phyloP scores from a whole-genome alignment of 2,329 filamentous ascomycete species.

The Claviceps sp. region DNA sequence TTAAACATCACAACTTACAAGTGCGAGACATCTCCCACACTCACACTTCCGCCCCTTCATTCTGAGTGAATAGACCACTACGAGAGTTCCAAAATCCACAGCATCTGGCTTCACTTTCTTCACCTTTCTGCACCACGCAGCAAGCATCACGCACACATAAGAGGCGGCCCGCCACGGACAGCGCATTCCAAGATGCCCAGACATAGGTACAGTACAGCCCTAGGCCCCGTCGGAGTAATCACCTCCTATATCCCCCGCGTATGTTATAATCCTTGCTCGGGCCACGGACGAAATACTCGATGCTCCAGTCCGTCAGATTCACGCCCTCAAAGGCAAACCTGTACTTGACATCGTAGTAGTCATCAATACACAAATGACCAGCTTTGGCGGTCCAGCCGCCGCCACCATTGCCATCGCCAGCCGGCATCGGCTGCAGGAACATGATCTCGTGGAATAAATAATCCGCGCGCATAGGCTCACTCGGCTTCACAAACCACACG shows the following conservation, averaged over 20 bases:
- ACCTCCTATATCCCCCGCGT: conserved; percentile 35
- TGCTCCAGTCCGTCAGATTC: conserved; percentile 41
- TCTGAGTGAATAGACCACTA: too few species aligned
- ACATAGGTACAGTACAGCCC: too few species aligned
- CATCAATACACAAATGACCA: conserved; percentile 56
- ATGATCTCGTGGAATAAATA: conserved; percentile 66
- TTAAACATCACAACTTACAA: too few species aligned
- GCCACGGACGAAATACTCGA: conserved; percentile 54
- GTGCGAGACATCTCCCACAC: too few species aligned
- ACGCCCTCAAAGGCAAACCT: conserved; percentile 49
- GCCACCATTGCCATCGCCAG: conserved; percentile 15
- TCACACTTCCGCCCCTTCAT: too few species aligned
- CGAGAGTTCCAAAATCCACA: too few species aligned
- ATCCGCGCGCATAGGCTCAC: conserved; percentile 49
- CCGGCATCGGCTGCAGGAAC: conserved; percentile 31
- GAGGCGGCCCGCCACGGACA: too few species aligned
- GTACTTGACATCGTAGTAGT: conserved; percentile 59
- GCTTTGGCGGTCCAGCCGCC: conserved; percentile 49
- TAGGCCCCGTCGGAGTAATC: background rate
- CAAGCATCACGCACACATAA: too few species aligned
- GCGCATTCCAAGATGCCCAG: too few species aligned
- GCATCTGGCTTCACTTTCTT: too few species aligned
- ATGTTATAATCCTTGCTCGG: conserved; percentile 63
- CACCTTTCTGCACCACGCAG: too few species aligned
- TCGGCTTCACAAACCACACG: conserved; percentile 59